Evolutionary conservation across 1,284 basidiomycete species (phyloP).

Genomic region (Meripilus lineatus): DNA sequence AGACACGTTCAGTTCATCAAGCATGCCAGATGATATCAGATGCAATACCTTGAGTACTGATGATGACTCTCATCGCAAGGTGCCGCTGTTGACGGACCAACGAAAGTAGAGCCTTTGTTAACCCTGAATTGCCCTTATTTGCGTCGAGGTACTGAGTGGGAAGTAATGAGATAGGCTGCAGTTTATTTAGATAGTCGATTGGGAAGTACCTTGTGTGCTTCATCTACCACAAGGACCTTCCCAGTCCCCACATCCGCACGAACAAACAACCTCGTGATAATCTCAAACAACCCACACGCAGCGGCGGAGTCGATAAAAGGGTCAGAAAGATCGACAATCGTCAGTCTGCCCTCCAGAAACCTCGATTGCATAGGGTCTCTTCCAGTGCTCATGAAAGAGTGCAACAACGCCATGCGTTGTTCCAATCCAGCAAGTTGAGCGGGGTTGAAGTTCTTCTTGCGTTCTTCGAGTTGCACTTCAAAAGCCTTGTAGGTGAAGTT

Average conservation of each 20-base stretch:
- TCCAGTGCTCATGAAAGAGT: conserved; percentile 38
- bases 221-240: conserved; percentile 69
- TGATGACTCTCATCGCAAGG: conserved; percentile 64
- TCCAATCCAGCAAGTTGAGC: conserved; percentile 48
- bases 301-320: conserved; percentile 64
- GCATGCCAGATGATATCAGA: background rate
- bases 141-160: conserved; percentile 51
- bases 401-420: conserved; percentile 43
- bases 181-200: background rate
- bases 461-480: conserved; percentile 37
- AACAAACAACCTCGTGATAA: conserved; percentile 61
- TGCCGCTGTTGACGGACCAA: conserved; percentile 69
- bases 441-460: conserved; percentile 48
- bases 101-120: conserved; percentile 53
- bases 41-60: conserved; percentile 63
- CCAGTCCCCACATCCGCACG: conserved; percentile 55
- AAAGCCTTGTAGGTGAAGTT: conserved; percentile 43
- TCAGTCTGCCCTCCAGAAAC: conserved; percentile 51
- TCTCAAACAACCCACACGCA: conserved; percentile 68
- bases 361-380: conserved; percentile 24
- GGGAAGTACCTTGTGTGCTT: conserved; percentile 63
- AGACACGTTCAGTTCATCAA: background rate
- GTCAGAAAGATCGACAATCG: conserved; percentile 65
- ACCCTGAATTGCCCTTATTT: conserved; percentile 36
- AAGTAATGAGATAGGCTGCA: background rate